Evolutionary conservation across 2,329 filamentous ascomycete genomes (phyloP).

Genomic region (Camptophora hylomeconis): DNA sequence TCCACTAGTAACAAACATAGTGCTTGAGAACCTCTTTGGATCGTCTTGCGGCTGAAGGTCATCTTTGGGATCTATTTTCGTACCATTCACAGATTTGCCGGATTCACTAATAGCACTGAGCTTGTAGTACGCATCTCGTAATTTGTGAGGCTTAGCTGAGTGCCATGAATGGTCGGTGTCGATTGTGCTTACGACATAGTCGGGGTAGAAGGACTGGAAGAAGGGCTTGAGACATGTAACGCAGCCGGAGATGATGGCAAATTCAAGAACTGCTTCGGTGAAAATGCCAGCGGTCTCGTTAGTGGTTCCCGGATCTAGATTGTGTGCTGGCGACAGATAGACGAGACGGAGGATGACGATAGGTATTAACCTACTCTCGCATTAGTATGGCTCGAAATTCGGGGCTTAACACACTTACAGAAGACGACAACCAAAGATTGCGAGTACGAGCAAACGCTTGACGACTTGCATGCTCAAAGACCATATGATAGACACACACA

Average conservation of each 20-base stretch:
- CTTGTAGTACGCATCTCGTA: background rate
- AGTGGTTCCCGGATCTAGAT: background rate
- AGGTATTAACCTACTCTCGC: background rate
- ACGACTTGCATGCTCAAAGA: slow-evolving; percentile 5
- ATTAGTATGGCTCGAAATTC: too few species aligned
- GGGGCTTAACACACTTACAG: slow-evolving; percentile 5
- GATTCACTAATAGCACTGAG: background rate
- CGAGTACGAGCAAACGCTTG: slow-evolving; percentile 5
- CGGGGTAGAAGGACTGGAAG: slow-evolving; percentile 7
- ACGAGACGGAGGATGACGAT: background rate
- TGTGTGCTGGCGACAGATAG: background rate
- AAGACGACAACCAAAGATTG: slow-evolving; percentile 5
- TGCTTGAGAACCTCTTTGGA: background rate
- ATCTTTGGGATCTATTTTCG: background rate
- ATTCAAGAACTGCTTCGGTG: slow-evolving; percentile 5
- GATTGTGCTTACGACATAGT: slow-evolving; percentile 4
- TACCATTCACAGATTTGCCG: background rate
- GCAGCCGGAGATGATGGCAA: slow-evolving; percentile 3
- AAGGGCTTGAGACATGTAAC: slow-evolving; percentile 7
- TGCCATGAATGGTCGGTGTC: background rate
- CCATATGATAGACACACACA: slow-evolving; percentile 7
- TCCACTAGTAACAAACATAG: too few species aligned
- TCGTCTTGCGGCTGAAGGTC: background rate
- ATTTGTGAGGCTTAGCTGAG: background rate
- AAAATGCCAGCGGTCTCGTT: background rate